These are phyloP conservation scores for Centaurea solstitialis DNA, from an alignment of 129 eudicot genomes.

Conservation along the genomic window DNA sequence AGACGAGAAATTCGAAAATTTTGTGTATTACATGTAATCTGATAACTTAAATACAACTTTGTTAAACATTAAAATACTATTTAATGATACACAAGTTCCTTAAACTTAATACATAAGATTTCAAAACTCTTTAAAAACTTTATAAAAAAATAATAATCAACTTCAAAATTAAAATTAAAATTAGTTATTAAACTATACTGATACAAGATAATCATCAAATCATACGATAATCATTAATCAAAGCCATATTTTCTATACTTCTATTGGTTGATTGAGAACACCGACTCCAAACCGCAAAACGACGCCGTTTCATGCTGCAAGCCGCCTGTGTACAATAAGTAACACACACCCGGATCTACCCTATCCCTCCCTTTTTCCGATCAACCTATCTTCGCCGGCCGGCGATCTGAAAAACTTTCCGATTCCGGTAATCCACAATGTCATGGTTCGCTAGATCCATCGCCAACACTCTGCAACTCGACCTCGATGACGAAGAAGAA, in stretches of 20 bases:
- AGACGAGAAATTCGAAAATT: no score
- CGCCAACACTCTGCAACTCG: constrained; percentile 68
- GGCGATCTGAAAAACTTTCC: constrained; percentile 27
- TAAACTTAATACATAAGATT: no score
- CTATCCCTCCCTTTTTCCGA: constrained; percentile 7
- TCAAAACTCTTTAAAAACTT: no score
- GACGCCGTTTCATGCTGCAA: constrained; percentile 13
- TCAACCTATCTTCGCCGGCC: constrained; percentile 15
- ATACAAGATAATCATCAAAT: no score
- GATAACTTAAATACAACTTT: no score
- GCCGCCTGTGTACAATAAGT: constrained; percentile 10
- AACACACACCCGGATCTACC: constrained; percentile 18
- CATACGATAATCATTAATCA: no score
- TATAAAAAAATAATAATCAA: no score
- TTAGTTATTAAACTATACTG: no score
- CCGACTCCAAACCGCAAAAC: constrained; percentile 19
- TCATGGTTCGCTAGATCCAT: constrained; percentile 88
- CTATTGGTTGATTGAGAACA: background rate
- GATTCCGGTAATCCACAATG: constrained; percentile 38
- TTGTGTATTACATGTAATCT: no score
- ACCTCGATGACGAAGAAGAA: constrained; percentile 30
- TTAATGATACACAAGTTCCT: no score
- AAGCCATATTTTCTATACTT: background rate
- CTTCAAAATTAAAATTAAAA: no score
- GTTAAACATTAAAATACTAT: no score